These are phyloP conservation scores for Coemansia sp. DNA, from an alignment of 192 early-diverging fungal species.

Conservation along the genomic window DNA sequence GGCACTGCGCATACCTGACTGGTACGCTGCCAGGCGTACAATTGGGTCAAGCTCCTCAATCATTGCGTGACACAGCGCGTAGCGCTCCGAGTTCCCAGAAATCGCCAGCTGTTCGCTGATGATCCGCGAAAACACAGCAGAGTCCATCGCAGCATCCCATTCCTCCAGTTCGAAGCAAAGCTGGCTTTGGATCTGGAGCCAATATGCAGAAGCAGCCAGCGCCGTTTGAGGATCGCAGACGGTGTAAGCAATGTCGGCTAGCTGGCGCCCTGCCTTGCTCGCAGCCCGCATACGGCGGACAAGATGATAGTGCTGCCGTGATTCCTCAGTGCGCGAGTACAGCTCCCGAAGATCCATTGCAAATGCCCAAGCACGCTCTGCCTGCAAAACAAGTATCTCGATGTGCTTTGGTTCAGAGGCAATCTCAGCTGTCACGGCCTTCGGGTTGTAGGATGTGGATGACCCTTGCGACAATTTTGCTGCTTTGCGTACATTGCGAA, in stretches of 20 bases:
- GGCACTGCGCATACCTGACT: slow-evolving; percentile 30
- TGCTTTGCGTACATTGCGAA: slow-evolving; percentile 45
- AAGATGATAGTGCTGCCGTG: slow-evolving; percentile 47
- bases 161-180: slow-evolving; percentile 41
- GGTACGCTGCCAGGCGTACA: slow-evolving; percentile 47
- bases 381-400: slow-evolving; percentile 39
- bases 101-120: slow-evolving; percentile 26
- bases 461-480: slow-evolving; percentile 35
- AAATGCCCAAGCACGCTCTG: slow-evolving; percentile 51
- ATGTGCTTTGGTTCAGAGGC: slow-evolving; percentile 29
- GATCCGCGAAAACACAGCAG: slow-evolving; percentile 27
- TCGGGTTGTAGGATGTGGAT: slow-evolving; percentile 14
- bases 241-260: slow-evolving; percentile 14
- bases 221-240: slow-evolving; percentile 29
- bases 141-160: slow-evolving; percentile 44
- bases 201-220: slow-evolving; percentile 33
- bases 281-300: slow-evolving; percentile 41
- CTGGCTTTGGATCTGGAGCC: slow-evolving; percentile 42
- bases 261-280: slow-evolving; percentile 24
- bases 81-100: slow-evolving; percentile 28
- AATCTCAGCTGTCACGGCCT: slow-evolving; percentile 24
- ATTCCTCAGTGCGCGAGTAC: slow-evolving; percentile 48
- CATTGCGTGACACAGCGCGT: slow-evolving; percentile 31
- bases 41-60: slow-evolving; percentile 38
- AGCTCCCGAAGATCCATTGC: slow-evolving; percentile 53